phyloP scores from a whole-genome alignment of 805 yeast species.

The Sugiyamaella mastotermitis region DNA sequence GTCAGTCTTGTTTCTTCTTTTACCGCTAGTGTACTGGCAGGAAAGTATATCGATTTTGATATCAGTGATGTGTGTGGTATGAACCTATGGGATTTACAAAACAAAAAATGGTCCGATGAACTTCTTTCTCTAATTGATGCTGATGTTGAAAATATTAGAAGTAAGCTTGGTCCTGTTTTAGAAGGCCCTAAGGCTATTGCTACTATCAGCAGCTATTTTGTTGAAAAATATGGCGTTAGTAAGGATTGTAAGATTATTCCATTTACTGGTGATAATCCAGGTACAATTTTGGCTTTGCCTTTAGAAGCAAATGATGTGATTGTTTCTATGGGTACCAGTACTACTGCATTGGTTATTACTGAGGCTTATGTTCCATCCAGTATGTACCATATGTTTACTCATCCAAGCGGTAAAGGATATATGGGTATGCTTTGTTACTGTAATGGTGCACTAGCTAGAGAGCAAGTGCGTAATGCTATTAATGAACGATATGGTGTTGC shows the following conservation, averaged over 20 bases:
- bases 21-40: constrained; percentile 63
- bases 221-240: constrained; percentile 56
- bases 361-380: constrained; percentile 71
- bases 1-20: constrained; percentile 77
- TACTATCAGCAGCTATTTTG: constrained; percentile 53
- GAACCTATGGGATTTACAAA: constrained; percentile 73
- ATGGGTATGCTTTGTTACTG: constrained; percentile 97
- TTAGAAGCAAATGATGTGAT: constrained; percentile 68
- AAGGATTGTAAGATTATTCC: constrained; percentile 53
- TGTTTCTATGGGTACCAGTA: constrained; percentile 85
- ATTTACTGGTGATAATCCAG: constrained; percentile 88
- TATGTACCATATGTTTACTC: constrained; percentile 78
- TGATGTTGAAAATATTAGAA: constrained; percentile 8
- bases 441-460: constrained; percentile 85
- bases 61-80: constrained; percentile 90
- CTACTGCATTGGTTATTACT: constrained; percentile 79
- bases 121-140: constrained; percentile 40
- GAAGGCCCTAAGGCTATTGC: constrained; percentile 45
- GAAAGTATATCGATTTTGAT: constrained; percentile 59
- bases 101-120: constrained; percentile 48
- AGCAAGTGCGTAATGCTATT: constrained; percentile 58
- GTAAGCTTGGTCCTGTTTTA: constrained; percentile 49
- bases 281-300: constrained; percentile 80
- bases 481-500: constrained; percentile 35
- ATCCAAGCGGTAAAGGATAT: constrained; percentile 74